phyloP scores from a whole-genome alignment of 768 basidiomycete species.

The Arthromyces matolae region DNA sequence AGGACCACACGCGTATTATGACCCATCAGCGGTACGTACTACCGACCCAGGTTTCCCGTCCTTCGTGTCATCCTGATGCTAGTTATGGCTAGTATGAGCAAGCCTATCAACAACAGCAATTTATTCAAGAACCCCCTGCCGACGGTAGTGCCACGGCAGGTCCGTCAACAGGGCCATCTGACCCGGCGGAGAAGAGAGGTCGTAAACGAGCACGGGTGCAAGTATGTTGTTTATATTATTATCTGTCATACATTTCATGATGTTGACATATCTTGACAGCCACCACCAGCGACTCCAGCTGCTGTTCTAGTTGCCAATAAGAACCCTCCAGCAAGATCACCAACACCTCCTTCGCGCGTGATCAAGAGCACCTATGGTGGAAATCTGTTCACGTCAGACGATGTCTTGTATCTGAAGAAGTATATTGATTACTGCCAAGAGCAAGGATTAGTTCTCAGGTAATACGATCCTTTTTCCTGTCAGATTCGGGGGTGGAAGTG shows the following conservation, averaged over 20 bases:
- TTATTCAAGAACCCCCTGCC: slow-evolving; percentile 51
- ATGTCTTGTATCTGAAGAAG: slow-evolving; percentile 77
- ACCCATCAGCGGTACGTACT: slow-evolving; percentile 44
- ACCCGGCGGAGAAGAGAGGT: slow-evolving; percentile 50
- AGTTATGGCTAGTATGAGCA: slow-evolving; percentile 45
- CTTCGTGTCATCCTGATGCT: background rate
- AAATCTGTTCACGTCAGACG: slow-evolving; percentile 82
- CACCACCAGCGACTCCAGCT: slow-evolving; percentile 62
- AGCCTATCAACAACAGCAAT: slow-evolving; percentile 51
- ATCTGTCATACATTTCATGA: too few species aligned
- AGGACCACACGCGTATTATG: slow-evolving; percentile 52
- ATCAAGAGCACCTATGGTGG: slow-evolving; percentile 90
- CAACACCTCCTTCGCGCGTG: slow-evolving; percentile 77
- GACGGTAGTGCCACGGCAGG: slow-evolving; percentile 33
- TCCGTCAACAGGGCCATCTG: slow-evolving; percentile 29
- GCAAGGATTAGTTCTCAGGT: slow-evolving; percentile 81
- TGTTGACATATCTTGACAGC: slow-evolving; percentile 28
- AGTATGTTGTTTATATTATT: slow-evolving; percentile 23
- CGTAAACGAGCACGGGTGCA: slow-evolving; percentile 66
- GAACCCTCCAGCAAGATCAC: slow-evolving; percentile 70
- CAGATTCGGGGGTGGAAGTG: background rate
- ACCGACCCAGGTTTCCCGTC: background rate
- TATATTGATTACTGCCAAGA: slow-evolving; percentile 92
- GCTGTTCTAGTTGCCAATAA: slow-evolving; percentile 64
- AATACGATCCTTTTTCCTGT: background rate